A percentile compares a stretch with the other conserved stretches of the same genome.
Evolutionary conservation across 23 red algal genomes (phyloP).

Genomic region (Gracilaria gracilis): DNA sequence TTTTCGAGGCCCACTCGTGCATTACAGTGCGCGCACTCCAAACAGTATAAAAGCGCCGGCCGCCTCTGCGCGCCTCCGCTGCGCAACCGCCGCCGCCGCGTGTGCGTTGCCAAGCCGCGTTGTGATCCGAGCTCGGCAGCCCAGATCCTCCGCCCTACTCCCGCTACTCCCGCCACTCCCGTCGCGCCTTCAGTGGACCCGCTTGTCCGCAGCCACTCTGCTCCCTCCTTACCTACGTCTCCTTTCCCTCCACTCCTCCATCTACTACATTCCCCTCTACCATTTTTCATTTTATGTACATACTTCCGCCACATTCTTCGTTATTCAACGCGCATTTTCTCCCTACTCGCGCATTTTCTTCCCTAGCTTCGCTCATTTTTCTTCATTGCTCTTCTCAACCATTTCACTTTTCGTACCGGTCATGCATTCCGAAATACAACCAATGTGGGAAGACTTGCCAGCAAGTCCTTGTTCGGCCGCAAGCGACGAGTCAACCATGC

Average conservation of each 20-base stretch:
- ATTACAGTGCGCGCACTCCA: constrained; percentile 17
- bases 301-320: neutral
- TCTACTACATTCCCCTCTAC: neutral
- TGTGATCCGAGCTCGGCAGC: constrained; percentile 41
- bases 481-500: constrained; percentile 39
- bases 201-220: constrained; percentile 14
- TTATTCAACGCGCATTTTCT: constrained; percentile 19
- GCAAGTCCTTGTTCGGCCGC: constrained; percentile 65
- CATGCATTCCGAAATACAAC: constrained; percentile 31
- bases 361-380: neutral
- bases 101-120: constrained; percentile 5
- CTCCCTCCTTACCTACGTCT: neutral
- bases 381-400: neutral
- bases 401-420: neutral
- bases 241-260: neutral
- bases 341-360: neutral
- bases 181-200: neutral
- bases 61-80: constrained; percentile 14
- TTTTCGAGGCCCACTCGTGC: constrained; percentile 23
- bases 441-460: constrained; percentile 59
- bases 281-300: constrained; percentile 8
- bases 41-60: constrained; percentile 49
- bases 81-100: constrained; percentile 21
- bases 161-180: neutral
- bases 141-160: constrained; percentile 26